Conservation (phyloP, 352 stramenopile species). For the Globisporangium cystogenes region DNA sequence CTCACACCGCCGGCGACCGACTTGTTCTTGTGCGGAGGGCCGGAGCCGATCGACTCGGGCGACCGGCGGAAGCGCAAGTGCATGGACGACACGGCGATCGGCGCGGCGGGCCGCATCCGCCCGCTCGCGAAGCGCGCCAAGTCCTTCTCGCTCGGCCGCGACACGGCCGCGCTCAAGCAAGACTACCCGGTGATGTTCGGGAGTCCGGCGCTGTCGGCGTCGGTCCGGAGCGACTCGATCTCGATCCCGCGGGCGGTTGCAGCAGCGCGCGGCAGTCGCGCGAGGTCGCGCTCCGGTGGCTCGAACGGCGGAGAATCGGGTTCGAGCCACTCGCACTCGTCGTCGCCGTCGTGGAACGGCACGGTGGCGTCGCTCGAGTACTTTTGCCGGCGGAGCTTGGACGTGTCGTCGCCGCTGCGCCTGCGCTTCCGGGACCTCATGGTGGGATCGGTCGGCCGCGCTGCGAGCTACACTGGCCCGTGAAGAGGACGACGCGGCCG, state of each 20-base stretch:
- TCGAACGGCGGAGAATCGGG: conserved; percentile 3
- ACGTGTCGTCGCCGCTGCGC: conserved; percentile 59
- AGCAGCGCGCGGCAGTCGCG: background rate
- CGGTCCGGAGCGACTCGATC: conserved; percentile 36
- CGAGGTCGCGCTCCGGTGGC: background rate
- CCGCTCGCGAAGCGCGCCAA: conserved; percentile 52
- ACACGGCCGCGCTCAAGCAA: conserved; percentile 12
- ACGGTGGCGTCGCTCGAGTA: conserved; percentile 33
- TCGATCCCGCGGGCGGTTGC: conserved; percentile 30
- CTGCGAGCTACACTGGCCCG: conserved; percentile 44
- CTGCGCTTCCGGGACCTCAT: conserved; percentile 57
- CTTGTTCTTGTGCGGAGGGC: conserved; percentile 8
- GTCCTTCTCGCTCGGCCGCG: conserved; percentile 31
- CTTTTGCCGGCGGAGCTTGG: conserved; percentile 63
- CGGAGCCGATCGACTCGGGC: conserved; percentile 23
- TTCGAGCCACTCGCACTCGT: conserved; percentile 22
- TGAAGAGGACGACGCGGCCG: background rate
- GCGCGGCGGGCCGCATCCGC: conserved; percentile 28
- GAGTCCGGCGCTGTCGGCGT: background rate
- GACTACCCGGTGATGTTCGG: conserved; percentile 11
- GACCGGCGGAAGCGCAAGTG: conserved; percentile 54
- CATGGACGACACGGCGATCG: conserved; percentile 24
- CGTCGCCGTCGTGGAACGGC: conserved; percentile 42
- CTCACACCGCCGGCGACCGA: conserved; percentile 2
- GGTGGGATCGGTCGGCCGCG: conserved; percentile 40